A percentile compares a stretch with the other conserved stretches of the same genome.
Evolutionary conservation across 306 rosid species (phyloP).

Genomic region (Citrullus colocynthis): DNA sequence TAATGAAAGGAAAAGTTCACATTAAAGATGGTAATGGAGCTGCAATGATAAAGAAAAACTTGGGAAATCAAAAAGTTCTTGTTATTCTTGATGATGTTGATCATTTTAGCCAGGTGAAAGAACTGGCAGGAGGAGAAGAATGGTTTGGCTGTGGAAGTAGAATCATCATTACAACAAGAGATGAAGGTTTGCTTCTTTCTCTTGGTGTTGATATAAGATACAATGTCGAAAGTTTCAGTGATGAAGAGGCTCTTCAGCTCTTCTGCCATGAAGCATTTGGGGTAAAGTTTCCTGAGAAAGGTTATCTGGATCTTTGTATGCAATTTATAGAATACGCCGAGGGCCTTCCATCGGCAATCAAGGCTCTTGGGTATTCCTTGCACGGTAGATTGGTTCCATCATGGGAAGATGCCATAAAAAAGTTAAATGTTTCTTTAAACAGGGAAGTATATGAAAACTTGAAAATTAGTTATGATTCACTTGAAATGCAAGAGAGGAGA

Average conservation of each 20-base stretch:
- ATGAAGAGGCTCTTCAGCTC: constrained; percentile 8
- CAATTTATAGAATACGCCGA: neutral
- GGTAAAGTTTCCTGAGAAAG: neutral
- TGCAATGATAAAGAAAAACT: neutral
- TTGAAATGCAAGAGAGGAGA: neutral
- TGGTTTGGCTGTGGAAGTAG: constrained; percentile 8
- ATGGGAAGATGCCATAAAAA: neutral
- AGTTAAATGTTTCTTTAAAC: neutral
- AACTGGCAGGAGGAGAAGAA: neutral
- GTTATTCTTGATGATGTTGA: constrained; percentile 13
- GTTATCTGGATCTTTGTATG: neutral
- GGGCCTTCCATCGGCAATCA: constrained; percentile 9
- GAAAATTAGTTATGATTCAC: constrained; percentile 8
- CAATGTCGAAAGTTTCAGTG: neutral
- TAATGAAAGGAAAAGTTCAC: neutral
- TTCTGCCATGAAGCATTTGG: neutral
- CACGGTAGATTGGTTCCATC: neutral
- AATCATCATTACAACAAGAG: constrained; percentile 10
- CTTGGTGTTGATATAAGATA: constrained; percentile 3
- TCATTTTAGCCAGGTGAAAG: neutral
- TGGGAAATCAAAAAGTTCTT: neutral
- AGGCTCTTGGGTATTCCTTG: neutral
- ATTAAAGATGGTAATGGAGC: neutral
- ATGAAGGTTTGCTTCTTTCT: neutral
- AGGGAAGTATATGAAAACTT: neutral